phyloP scores from a whole-genome alignment of 169 alveolate genomes.

The Plasmodium chabaudi region DNA sequence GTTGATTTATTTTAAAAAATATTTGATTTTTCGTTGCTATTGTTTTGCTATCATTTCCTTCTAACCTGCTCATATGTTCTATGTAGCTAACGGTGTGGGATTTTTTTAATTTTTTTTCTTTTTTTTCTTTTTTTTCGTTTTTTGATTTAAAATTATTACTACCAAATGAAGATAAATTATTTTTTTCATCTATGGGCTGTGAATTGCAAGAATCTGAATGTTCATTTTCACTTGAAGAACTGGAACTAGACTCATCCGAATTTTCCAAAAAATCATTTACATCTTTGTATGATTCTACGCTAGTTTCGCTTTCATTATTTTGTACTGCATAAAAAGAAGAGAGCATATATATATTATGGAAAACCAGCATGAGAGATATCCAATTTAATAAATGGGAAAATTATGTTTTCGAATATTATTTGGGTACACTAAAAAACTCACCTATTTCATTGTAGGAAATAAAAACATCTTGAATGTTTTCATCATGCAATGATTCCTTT shows the following conservation, averaged over 20 bases:
- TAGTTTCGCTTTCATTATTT: conserved; percentile 47
- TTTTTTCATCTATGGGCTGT: conserved; percentile 29
- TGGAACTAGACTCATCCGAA: conserved; percentile 42
- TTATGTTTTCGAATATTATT: not conserved
- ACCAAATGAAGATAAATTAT: conserved; percentile 21
- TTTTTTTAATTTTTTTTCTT: conserved; percentile 41
- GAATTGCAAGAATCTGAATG: conserved; percentile 14
- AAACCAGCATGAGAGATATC: too few relatives aligned
- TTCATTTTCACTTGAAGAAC: conserved; percentile 63
- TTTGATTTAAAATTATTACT: conserved; percentile 30
- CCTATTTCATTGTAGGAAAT: conserved; percentile 73
- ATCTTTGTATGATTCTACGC: conserved; percentile 63
- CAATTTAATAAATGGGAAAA: too few relatives aligned
- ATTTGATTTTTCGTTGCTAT: not conserved
- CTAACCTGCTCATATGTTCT: conserved; percentile 71
- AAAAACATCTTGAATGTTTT: conserved; percentile 55
- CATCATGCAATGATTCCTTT: conserved; percentile 16
- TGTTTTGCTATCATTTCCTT: conserved; percentile 13
- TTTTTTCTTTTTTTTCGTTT: conserved; percentile 39
- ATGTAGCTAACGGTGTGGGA: conserved; percentile 56
- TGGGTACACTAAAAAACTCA: conserved; percentile 1
- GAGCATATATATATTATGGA: too few relatives aligned
- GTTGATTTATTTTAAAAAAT: not conserved
- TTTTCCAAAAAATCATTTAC: conserved; percentile 47
- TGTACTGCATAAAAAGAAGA: conserved; percentile 37